These are phyloP conservation scores for Hericium alpestre DNA, from an alignment of 768 basidiomycete genomes.

Conservation along the genomic window DNA sequence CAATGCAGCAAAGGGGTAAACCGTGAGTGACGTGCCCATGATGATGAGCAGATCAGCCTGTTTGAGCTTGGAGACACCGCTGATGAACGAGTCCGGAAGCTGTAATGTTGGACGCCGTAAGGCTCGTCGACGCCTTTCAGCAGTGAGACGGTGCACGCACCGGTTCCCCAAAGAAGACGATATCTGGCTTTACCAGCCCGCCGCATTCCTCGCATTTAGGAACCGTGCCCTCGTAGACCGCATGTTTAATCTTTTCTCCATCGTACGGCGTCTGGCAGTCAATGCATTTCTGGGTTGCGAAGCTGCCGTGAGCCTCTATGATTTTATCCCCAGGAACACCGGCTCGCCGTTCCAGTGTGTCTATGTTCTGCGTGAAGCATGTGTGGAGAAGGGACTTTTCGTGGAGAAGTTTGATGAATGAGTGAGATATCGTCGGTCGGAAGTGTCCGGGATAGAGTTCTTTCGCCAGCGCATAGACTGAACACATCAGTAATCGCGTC, in stretches of 20 bases:
- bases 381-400: slow-evolving; percentile 56
- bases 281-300: slow-evolving; percentile 79
- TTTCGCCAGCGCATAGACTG: slow-evolving; percentile 83
- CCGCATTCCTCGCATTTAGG: slow-evolving; percentile 58
- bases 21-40: slow-evolving; percentile 14
- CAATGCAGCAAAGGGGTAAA: slow-evolving; percentile 13
- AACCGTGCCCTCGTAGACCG: slow-evolving; percentile 50
- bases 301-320: slow-evolving; percentile 94
- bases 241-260: slow-evolving; percentile 54
- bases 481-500: neutral
- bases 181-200: slow-evolving; percentile 86
- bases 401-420: slow-evolving; percentile 78
- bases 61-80: slow-evolving; percentile 38
- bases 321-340: slow-evolving; percentile 66
- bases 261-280: slow-evolving; percentile 53
- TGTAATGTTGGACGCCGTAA: slow-evolving; percentile 17
- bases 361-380: slow-evolving; percentile 88
- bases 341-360: slow-evolving; percentile 80
- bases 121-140: neutral
- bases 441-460: slow-evolving; percentile 89
- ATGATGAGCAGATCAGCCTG: slow-evolving; percentile 53
- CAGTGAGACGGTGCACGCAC: slow-evolving; percentile 28
- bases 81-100: slow-evolving; percentile 67
- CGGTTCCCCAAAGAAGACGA: slow-evolving; percentile 84
- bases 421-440: slow-evolving; percentile 82